Conservation (phyloP, 169 alveolate genomes). For the Fabrea salina region DNA sequence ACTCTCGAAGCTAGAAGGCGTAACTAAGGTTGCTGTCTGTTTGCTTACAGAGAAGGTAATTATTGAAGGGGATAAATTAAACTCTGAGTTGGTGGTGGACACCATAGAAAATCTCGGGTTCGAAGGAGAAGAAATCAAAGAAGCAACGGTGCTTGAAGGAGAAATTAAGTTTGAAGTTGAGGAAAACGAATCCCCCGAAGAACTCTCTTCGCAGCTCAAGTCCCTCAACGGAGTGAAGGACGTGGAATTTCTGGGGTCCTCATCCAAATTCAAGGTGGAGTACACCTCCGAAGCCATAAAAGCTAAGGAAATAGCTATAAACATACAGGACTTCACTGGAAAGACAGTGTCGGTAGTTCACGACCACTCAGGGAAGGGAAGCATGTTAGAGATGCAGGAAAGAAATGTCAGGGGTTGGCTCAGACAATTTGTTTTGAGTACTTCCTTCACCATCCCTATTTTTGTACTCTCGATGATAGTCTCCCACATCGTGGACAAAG, state of each 20-base stretch:
- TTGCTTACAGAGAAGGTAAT: conserved; percentile 1
- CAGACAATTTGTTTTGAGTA: conserved; percentile 5
- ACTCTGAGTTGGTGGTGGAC: not conserved
- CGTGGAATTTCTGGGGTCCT: not conserved
- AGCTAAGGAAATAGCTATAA: not conserved
- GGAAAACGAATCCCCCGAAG: not conserved
- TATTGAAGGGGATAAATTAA: not conserved
- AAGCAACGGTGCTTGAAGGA: not conserved
- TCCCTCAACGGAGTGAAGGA: not conserved
- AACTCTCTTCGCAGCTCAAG: not conserved
- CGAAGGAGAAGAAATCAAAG: conserved; percentile 18
- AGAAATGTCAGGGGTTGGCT: not conserved
- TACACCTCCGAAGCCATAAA: not conserved
- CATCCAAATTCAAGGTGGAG: not conserved
- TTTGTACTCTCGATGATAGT: conserved; percentile 17
- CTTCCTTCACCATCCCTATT: conserved; percentile 14
- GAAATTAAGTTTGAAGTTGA: not conserved
- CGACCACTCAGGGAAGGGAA: not conserved
- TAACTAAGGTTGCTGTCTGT: conserved; percentile 17
- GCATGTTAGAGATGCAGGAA: not conserved
- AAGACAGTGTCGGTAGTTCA: not conserved
- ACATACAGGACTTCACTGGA: not conserved
- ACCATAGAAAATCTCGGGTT: conserved; percentile 15
- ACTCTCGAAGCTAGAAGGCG: not conserved
- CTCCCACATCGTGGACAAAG: not conserved